Evolutionary conservation across 768 basidiomycete genomes (phyloP), one percentile per base, ranked within the genome.

Genomic region (Tricholoma hemisulphureum): DNA sequence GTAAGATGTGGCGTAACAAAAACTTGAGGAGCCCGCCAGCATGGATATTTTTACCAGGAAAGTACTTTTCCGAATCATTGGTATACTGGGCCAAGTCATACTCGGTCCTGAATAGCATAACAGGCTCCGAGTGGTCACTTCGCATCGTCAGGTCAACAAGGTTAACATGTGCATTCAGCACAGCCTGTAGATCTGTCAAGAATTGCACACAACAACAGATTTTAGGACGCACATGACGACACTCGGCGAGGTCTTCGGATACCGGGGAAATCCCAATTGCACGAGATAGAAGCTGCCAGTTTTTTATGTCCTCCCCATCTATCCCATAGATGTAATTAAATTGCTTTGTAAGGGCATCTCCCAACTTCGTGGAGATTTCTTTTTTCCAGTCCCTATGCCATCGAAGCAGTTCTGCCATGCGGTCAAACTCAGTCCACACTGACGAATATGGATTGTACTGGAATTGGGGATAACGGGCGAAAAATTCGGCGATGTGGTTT

Each of bases 1-100:
- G 9, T 6, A 52, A 9, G 21, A 63, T 62, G 2, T 53, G 35
- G 11, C 63, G 57, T 20, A 66, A 52, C 16, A 66, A 52, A 21
- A 46, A 62, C 20, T 45, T 61, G n/a, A 64, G 53, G 2, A 64
- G 7, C 4, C 65, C 61, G 9, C 61, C 58, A 16, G 61, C 61
- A 2, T 55, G n/a, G 1, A 55, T 48, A 24, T 56, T 48, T 3
- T 45, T 52, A 14, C 35, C 49, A 3, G 61, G 61, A 34, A 63
- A 62, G 20, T 52, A 31, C 51, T 64, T 63, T 8, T 41, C 21
- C 3, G 26, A 35, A 2, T 10, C 14, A 16, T 26, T 6, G 2
- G 61, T 62, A 29, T 66, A 66, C 23, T 37, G 10, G 24, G 56
- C 57, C 28, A 66, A 43, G 28, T 55, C 51, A 2, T 14, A 18